Evolutionary conservation across 768 basidiomycete species (phyloP).

Genomic region (Naganishia friedmannii): DNA sequence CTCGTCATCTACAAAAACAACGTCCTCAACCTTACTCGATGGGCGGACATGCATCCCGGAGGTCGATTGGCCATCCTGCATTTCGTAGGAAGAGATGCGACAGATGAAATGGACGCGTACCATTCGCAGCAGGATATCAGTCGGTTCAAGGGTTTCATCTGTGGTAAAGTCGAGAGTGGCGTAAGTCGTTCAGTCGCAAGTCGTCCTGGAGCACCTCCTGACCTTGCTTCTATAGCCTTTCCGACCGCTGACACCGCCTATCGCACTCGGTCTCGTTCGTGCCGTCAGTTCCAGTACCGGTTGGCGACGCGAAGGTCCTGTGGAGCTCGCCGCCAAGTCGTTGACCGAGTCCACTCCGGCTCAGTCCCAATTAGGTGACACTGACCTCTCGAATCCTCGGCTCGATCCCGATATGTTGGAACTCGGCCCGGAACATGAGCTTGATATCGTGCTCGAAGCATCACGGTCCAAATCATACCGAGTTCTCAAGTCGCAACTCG

Average conservation of each 20-base stretch:
- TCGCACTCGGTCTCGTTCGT: slow-evolving; percentile 66
- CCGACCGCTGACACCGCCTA: slow-evolving; percentile 71
- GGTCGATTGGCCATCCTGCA: slow-evolving; percentile 84
- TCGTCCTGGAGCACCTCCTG: background rate
- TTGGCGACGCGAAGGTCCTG: slow-evolving; percentile 45
- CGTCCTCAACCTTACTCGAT: slow-evolving; percentile 54
- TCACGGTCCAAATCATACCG: slow-evolving; percentile 64
- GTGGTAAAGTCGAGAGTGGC: slow-evolving; percentile 62
- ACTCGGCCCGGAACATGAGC: slow-evolving; percentile 36
- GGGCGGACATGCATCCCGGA: slow-evolving; percentile 87
- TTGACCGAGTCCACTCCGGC: background rate
- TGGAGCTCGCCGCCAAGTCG: slow-evolving; percentile 32
- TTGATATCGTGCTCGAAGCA: slow-evolving; percentile 39
- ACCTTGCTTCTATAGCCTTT: slow-evolving; percentile 31
- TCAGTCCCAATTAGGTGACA: background rate
- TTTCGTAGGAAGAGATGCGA: slow-evolving; percentile 90
- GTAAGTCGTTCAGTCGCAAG: slow-evolving; percentile 14
- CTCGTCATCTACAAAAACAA: slow-evolving; percentile 73
- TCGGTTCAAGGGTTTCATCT: slow-evolving; percentile 63
- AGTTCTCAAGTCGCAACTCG: slow-evolving; percentile 69
- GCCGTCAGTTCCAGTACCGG: slow-evolving; percentile 42
- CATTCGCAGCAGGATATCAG: slow-evolving; percentile 63
- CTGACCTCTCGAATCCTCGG: slow-evolving; percentile 44
- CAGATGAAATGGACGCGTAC: slow-evolving; percentile 90
- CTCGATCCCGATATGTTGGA: slow-evolving; percentile 42